These are phyloP conservation scores for Cicer arietinum DNA, from an alignment of 306 rosid species.

Conservation along the genomic window DNA sequence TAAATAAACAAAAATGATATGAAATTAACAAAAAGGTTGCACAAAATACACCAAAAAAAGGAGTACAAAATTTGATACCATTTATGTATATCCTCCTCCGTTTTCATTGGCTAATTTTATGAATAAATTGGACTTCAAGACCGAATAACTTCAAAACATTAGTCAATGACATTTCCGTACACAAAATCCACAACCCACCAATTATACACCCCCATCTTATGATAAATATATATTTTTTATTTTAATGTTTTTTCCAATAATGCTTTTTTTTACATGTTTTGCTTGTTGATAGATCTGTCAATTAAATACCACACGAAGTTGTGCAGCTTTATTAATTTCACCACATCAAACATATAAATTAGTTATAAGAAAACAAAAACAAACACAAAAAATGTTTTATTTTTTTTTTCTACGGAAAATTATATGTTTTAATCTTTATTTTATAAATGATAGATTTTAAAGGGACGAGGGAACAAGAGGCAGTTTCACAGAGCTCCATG, in stretches of 20 bases:
- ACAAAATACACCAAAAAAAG: no score
- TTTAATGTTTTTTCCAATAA: no score
- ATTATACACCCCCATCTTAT: neutral
- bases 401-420: neutral
- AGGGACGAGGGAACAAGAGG: no score
- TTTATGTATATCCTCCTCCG: neutral
- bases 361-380: neutral
- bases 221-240: no score
- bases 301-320: conserved; percentile 12
- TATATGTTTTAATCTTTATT: neutral
- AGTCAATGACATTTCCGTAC: conserved; percentile 49
- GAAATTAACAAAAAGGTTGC: no score
- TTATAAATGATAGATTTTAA: neutral
- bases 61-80: no score
- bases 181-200: conserved; percentile 40
- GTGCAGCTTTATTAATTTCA: conserved; percentile 26
- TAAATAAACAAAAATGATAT: no score
- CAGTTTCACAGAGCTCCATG: no score
- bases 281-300: conserved; percentile 10
- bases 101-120: conserved; percentile 27
- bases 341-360: neutral
- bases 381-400: neutral
- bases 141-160: conserved; percentile 39
- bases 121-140: conserved; percentile 37
- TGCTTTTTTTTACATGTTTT: neutral